Percentiles rank a stretch among this genome's conserved stretches.
Conservation (phyloP, 495 filamentous ascomycete species). For the Astrocystis sublimbata region DNA sequence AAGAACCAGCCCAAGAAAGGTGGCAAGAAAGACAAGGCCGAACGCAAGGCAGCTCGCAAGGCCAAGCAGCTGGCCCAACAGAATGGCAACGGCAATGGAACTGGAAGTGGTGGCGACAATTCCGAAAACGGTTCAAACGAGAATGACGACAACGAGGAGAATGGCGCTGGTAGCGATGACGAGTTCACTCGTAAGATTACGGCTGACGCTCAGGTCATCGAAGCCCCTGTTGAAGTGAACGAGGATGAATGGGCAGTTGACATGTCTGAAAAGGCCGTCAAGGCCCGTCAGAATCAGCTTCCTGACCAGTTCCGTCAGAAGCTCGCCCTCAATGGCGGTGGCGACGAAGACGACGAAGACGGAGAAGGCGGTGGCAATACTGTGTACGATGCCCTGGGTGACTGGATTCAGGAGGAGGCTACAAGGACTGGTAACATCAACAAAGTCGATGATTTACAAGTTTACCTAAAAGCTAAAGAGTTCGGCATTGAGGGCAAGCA, state of each 20-base stretch:
- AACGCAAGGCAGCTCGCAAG: constrained; percentile 80
- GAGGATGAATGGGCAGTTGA: constrained; percentile 95
- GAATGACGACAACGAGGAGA: constrained; percentile 62
- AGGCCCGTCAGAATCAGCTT: constrained; percentile 86
- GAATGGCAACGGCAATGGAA: constrained; percentile 54
- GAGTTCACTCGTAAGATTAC: constrained; percentile 91
- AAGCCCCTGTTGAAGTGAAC: constrained; percentile 62
- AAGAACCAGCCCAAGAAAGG: constrained; percentile 89
- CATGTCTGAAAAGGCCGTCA: constrained; percentile 91
- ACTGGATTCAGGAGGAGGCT: constrained; percentile 82
- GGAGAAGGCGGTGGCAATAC: constrained; percentile 74
- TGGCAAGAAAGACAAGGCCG: constrained; percentile 88
- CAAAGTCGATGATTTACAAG: constrained; percentile 80
- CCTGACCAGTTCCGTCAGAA: constrained; percentile 89
- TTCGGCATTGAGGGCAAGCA: constrained; percentile 94
- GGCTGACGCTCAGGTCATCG: constrained; percentile 74
- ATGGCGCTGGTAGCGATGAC: constrained; percentile 78
- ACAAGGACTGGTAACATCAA: constrained; percentile 67
- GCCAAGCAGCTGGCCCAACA: constrained; percentile 78
- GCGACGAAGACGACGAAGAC: constrained; percentile 78
- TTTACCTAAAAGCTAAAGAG: constrained; percentile 95
- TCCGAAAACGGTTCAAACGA: constrained; percentile 70
- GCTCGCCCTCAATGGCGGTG: constrained; percentile 76
- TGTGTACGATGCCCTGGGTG: constrained; percentile 87
- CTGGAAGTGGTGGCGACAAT: constrained; percentile 66